Evolutionary conservation across 768 basidiomycete species (phyloP).

Genomic region (Macrocybe gigantea): DNA sequence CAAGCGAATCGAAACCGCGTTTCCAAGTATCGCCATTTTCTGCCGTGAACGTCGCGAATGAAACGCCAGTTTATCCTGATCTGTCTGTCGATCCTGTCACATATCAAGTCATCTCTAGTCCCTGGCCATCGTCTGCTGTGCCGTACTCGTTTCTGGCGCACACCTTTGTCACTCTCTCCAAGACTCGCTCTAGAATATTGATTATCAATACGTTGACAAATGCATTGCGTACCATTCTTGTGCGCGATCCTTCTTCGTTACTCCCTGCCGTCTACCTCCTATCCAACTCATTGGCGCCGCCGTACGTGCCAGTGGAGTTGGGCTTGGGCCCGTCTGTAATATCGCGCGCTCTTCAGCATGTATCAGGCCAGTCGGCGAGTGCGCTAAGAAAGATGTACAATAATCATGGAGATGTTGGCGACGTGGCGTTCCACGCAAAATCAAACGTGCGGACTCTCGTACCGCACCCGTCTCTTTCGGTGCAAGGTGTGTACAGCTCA

Average conservation of each 20-base stretch:
- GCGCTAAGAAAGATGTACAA: slow-evolving; percentile 65
- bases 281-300: slow-evolving; percentile 74
- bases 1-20: no score
- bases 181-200: slow-evolving; percentile 66
- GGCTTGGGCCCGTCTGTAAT: slow-evolving; percentile 66
- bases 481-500: slow-evolving; percentile 61
- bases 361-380: slow-evolving; percentile 57
- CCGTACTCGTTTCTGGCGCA: slow-evolving; percentile 73
- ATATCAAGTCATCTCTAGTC: slow-evolving; percentile 36
- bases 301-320: slow-evolving; percentile 67
- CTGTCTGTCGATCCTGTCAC: slow-evolving; percentile 44
- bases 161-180: slow-evolving; percentile 51
- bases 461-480: slow-evolving; percentile 61
- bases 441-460: slow-evolving; percentile 68
- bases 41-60: no score
- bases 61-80: slow-evolving; percentile 5
- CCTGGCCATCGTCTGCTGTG: slow-evolving; percentile 37
- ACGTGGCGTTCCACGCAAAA: slow-evolving; percentile 84
- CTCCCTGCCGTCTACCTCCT: slow-evolving; percentile 75
- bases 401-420: slow-evolving; percentile 76
- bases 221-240: slow-evolving; percentile 60
- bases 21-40: no score
- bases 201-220: slow-evolving; percentile 73
- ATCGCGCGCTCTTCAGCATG: slow-evolving; percentile 63
- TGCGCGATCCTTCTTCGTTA: slow-evolving; percentile 62